Evolutionary conservation across 2,329 filamentous ascomycete species (phyloP).

Genomic region (Aspergillus alliaceus): DNA sequence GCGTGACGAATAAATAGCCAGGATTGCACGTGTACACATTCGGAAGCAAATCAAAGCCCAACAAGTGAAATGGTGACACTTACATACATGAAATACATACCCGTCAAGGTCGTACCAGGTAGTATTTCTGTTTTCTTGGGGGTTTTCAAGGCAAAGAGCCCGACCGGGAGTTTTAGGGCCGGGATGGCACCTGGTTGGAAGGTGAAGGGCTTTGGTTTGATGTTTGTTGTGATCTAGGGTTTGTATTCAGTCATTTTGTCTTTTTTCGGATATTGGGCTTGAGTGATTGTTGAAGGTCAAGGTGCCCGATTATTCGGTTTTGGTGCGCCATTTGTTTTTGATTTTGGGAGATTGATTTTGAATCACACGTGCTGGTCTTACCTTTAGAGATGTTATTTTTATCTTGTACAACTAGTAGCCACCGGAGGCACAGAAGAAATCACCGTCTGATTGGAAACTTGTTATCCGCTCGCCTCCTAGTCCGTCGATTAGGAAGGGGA

Average conservation of each 20-base stretch:
- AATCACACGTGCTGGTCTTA: background rate
- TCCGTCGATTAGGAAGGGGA: conserved; percentile 19
- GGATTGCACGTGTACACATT: background rate
- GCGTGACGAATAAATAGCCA: background rate
- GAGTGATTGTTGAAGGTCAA: background rate
- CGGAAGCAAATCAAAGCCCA: background rate
- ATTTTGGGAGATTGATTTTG: too few species aligned
- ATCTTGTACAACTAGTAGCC: background rate
- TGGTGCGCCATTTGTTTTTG: background rate
- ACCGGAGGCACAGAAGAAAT: background rate
- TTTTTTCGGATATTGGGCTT: background rate
- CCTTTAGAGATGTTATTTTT: background rate
- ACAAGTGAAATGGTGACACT: background rate
- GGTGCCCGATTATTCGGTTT: background rate
- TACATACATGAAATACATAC: conserved; percentile 23
- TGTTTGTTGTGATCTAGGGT: conserved; percentile 18
- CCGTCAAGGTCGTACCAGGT: conserved; percentile 17
- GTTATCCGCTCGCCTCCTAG: conserved; percentile 18
- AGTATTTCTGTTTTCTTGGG: conserved; percentile 10
- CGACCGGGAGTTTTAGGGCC: conserved; percentile 12
- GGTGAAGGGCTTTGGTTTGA: conserved; percentile 8
- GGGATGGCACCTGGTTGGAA: conserved; percentile 20
- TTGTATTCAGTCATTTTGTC: background rate
- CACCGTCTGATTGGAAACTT: conserved; percentile 10
- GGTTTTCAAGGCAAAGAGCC: conserved; percentile 7